phyloP scores from a whole-genome alignment of 495 filamentous ascomycete species.

The Filosporella fistucella region DNA sequence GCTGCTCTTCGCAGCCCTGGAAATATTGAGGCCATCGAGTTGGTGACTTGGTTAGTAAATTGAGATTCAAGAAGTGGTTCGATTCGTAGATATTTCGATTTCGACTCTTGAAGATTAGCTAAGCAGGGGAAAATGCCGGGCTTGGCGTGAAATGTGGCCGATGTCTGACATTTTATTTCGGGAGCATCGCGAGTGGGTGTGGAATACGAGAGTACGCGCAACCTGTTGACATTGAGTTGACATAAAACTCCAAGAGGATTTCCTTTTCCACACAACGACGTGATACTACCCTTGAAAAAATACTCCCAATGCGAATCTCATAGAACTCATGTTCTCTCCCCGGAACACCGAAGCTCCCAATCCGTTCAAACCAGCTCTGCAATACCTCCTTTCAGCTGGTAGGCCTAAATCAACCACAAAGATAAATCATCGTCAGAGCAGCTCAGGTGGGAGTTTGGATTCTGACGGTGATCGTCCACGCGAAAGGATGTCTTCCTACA shows the following conservation, averaged over 20 bases:
- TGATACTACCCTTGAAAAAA: background rate
- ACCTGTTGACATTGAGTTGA: too few relatives aligned
- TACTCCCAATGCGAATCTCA: background rate
- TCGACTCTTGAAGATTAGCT: too few relatives aligned
- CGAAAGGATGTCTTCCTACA: constrained; percentile 20
- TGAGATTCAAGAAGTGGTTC: background rate
- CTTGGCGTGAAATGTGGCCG: too few relatives aligned
- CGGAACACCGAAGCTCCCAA: constrained; percentile 21
- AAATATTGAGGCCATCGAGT: constrained; percentile 46
- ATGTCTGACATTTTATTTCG: too few relatives aligned
- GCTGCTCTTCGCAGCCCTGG: constrained; percentile 47
- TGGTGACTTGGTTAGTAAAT: too few relatives aligned
- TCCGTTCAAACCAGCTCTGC: constrained; percentile 33
- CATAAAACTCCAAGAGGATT: too few relatives aligned
- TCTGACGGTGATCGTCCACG: constrained; percentile 12
- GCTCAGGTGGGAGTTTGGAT: constrained; percentile 21
- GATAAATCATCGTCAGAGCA: constrained; percentile 11
- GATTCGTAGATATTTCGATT: background rate
- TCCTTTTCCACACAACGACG: too few relatives aligned
- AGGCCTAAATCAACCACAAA: constrained; percentile 1
- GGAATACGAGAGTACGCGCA: too few relatives aligned
- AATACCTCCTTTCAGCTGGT: constrained; percentile 28
- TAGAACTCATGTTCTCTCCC: constrained; percentile 18
- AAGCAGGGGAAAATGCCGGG: too few relatives aligned
- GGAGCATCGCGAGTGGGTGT: too few relatives aligned